Conservation (phyloP, 1,139 yeast genomes). For the Geotrichum bryndzae region DNA sequence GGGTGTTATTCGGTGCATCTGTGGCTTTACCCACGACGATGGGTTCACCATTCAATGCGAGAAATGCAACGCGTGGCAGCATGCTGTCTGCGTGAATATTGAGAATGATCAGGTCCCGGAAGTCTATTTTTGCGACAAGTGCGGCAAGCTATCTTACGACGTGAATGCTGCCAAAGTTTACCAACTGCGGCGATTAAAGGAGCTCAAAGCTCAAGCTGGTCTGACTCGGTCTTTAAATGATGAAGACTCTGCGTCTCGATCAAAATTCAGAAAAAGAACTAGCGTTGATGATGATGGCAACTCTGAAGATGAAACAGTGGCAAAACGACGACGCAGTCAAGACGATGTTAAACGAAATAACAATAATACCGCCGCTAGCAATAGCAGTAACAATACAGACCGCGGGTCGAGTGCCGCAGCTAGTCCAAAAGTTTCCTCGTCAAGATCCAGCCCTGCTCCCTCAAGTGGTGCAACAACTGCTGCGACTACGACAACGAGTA, state of each 20-base stretch:
- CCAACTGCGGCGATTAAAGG: conserved; percentile 25
- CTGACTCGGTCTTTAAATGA: background rate
- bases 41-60: conserved; percentile 95
- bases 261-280: background rate
- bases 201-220: conserved; percentile 1
- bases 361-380: background rate
- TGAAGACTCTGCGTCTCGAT: background rate
- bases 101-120: conserved; percentile 73
- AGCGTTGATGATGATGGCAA: background rate
- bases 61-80: conserved; percentile 89
- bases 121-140: conserved; percentile 71
- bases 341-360: conserved; percentile 7
- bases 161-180: conserved; percentile 42
- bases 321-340: conserved; percentile 12
- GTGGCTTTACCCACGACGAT: conserved; percentile 86
- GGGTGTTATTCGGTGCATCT: conserved; percentile 83
- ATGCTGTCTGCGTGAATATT: conserved; percentile 81
- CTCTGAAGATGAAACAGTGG: conserved; percentile 1
- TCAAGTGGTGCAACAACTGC: background rate
- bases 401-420: conserved; percentile 7
- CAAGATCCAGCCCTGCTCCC: conserved; percentile 2
- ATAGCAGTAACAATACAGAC: background rate
- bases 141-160: conserved; percentile 59
- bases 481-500: background rate
- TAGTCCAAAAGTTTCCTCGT: conserved; percentile 7